A percentile compares a stretch with the other conserved stretches of the same genome.
These are phyloP conservation scores for Penicillium samsonianum DNA, from an alignment of 495 filamentous ascomycete species.

Conservation along the genomic window DNA sequence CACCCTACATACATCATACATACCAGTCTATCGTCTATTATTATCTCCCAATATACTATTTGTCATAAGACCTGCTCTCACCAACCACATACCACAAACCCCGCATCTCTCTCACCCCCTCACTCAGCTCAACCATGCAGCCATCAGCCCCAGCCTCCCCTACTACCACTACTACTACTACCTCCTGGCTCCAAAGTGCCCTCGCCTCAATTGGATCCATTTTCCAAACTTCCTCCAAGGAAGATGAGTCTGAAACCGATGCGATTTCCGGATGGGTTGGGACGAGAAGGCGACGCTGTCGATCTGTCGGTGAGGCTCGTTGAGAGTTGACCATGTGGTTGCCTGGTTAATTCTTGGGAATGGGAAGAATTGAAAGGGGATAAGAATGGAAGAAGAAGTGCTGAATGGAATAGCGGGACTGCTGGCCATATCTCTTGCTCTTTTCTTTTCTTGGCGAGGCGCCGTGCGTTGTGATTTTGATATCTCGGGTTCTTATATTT, in stretches of 20 bases:
- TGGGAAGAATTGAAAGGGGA: background rate
- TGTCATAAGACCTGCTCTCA: background rate
- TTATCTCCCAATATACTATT: background rate
- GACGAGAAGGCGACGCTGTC: slow-evolving; percentile 23
- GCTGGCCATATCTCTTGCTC: background rate
- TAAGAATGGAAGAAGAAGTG: background rate
- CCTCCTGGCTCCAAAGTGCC: slow-evolving; percentile 17
- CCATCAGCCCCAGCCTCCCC: background rate
- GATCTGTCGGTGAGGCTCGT: slow-evolving; percentile 27
- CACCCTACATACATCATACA: background rate
- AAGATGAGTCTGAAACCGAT: slow-evolving; percentile 23
- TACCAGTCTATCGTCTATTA: background rate
- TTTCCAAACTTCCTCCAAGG: slow-evolving; percentile 7
- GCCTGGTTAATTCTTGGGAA: background rate
- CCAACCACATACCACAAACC: background rate
- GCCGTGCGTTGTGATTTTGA: background rate
- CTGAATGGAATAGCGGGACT: background rate
- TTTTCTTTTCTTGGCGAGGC: background rate
- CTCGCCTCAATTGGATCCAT: slow-evolving; percentile 17
- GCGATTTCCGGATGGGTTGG: slow-evolving; percentile 30
- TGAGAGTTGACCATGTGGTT: slow-evolving; percentile 6
- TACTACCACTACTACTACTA: background rate
- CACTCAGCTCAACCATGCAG: slow-evolving; percentile 1
- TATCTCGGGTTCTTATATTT: background rate
- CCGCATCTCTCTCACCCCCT: background rate